These are phyloP conservation scores for Pharnaceum exiguum DNA, from an alignment of 148 eudicot genomes.

Conservation along the genomic window DNA sequence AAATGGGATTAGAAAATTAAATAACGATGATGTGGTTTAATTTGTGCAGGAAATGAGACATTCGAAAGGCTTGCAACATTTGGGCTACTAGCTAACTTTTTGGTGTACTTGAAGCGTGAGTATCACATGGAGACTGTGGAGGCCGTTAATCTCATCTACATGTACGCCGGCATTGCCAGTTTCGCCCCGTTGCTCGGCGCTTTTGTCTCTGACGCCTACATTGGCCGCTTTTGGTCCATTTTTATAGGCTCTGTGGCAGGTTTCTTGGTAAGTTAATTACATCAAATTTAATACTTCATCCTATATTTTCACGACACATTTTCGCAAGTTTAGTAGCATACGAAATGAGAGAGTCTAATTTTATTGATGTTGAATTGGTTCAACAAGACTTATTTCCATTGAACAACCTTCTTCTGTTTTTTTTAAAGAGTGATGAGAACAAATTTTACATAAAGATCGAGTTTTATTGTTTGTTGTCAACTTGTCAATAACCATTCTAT, in stretches of 20 bases:
- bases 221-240: slow-evolving; percentile 68
- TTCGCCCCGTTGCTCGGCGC: slow-evolving; percentile 82
- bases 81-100: slow-evolving; percentile 68
- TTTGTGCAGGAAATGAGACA: slow-evolving; percentile 71
- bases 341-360: too few species aligned
- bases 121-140: slow-evolving; percentile 78
- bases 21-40: too few species aligned
- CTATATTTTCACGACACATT: too few species aligned
- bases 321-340: too few species aligned
- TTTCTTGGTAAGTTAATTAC: slow-evolving; percentile 37
- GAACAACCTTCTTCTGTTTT: too few species aligned
- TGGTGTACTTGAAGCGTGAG: slow-evolving; percentile 53
- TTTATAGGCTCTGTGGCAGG: slow-evolving; percentile 48
- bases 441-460: too few species aligned
- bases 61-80: slow-evolving; percentile 76
- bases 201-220: slow-evolving; percentile 62
- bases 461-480: too few species aligned
- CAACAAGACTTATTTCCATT: too few species aligned
- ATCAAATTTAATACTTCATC: background rate
- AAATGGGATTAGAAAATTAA: too few species aligned
- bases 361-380: too few species aligned
- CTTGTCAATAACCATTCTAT: too few species aligned
- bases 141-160: slow-evolving; percentile 56
- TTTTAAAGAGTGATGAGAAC: too few species aligned
- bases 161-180: slow-evolving; percentile 51